Evolutionary conservation across 2,329 filamentous ascomycete species (phyloP).

Genomic region (Phialophora verrucosa): DNA sequence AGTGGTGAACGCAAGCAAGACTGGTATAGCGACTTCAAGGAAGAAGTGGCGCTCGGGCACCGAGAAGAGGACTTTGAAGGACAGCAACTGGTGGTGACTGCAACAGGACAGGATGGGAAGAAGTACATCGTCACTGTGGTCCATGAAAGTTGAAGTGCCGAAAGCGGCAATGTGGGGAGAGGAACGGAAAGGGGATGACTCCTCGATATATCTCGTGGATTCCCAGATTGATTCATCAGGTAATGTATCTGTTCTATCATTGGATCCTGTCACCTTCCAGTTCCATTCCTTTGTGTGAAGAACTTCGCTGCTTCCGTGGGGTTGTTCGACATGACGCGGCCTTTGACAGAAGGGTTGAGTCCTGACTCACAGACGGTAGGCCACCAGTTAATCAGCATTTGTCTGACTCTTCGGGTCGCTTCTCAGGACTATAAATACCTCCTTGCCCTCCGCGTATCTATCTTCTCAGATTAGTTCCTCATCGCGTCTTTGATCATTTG

Average conservation of each 20-base stretch:
- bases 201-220: background rate
- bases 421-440: background rate
- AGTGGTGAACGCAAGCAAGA: conserved; percentile 27
- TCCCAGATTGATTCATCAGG: background rate
- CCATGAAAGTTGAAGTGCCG: conserved; percentile 24
- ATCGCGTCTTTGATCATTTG: background rate
- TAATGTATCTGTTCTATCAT: background rate
- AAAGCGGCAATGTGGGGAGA: background rate
- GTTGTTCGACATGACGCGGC: background rate
- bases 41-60: conserved; percentile 11
- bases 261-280: background rate
- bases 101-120: conserved; percentile 22
- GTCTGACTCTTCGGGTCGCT: background rate
- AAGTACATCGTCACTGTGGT: conserved; percentile 24
- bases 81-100: conserved; percentile 21
- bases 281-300: background rate
- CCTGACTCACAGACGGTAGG: background rate
- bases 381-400: background rate
- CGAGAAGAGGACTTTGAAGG: conserved; percentile 20
- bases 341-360: background rate
- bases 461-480: background rate
- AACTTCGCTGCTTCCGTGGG: background rate
- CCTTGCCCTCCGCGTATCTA: background rate
- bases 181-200: background rate
- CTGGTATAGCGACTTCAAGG: conserved; percentile 25